A percentile compares a stretch with the other conserved stretches of the same genome.
These are phyloP conservation scores for Penicillium sp. DNA, from an alignment of 2,329 filamentous ascomycete genomes.

Conservation along the genomic window DNA sequence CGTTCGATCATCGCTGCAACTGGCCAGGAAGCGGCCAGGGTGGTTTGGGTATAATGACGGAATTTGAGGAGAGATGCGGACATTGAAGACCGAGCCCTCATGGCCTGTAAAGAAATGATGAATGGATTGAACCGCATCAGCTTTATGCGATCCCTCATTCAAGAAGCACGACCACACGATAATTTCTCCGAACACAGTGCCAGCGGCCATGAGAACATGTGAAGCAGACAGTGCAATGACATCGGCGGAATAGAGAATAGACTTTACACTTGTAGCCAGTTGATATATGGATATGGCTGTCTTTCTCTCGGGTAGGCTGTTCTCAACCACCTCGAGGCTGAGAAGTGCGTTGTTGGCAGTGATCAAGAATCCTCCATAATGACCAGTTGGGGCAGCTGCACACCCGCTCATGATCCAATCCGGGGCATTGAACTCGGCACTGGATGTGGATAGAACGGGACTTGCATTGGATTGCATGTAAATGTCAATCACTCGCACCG, in stretches of 20 bases:
- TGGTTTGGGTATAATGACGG: slow-evolving; percentile 37
- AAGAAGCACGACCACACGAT: slow-evolving; percentile 77
- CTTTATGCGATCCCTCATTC: slow-evolving; percentile 9
- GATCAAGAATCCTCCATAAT: slow-evolving; percentile 60
- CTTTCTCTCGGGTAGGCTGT: slow-evolving; percentile 16
- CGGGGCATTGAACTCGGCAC: slow-evolving; percentile 52
- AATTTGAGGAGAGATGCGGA: slow-evolving; percentile 70
- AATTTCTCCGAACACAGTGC: slow-evolving; percentile 93
- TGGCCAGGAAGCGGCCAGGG: slow-evolving; percentile 69
- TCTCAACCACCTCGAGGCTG: slow-evolving; percentile 43
- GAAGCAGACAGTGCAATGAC: slow-evolving; percentile 62
- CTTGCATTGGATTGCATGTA: slow-evolving; percentile 20
- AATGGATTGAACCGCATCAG: slow-evolving; percentile 39
- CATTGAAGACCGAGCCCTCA: slow-evolving; percentile 91
- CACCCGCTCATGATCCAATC: slow-evolving; percentile 80
- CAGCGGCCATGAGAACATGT: slow-evolving; percentile 75
- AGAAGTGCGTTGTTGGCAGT: slow-evolving; percentile 87
- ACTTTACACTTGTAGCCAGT: slow-evolving; percentile 62
- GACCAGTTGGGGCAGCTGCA: slow-evolving; percentile 26
- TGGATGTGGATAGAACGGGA: slow-evolving; percentile 30
- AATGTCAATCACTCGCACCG: slow-evolving; percentile 49
- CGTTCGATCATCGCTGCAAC: slow-evolving; percentile 92
- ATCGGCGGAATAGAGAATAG: slow-evolving; percentile 85
- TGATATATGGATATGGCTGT: slow-evolving; percentile 35
- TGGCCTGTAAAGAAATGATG: slow-evolving; percentile 68